A percentile compares a stretch with the other conserved stretches of the same genome.
phyloP scores from a whole-genome alignment of 2,329 filamentous ascomycete genomes.

The Cordyceps pruinosa region DNA sequence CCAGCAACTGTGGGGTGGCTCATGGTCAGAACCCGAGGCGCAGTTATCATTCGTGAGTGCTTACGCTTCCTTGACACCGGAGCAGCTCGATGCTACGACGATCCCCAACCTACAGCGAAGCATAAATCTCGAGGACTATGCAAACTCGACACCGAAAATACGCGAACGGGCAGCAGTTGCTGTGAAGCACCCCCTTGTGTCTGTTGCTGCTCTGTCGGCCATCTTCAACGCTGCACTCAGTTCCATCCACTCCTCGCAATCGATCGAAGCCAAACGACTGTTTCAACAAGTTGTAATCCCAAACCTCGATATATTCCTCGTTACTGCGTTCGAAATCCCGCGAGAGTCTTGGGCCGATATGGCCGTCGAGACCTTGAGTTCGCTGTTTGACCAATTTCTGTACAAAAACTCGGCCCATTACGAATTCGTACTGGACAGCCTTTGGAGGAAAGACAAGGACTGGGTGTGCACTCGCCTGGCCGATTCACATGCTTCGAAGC shows the following conservation, averaged over 20 bases:
- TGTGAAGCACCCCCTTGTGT: constrained; percentile 80
- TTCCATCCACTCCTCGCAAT: constrained; percentile 54
- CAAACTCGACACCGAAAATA: constrained; percentile 41
- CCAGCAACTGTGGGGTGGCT: constrained; percentile 82
- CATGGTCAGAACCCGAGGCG: constrained; percentile 79
- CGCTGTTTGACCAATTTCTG: constrained; percentile 77
- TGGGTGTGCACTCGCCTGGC: constrained; percentile 81
- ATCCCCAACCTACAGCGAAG: constrained; percentile 76
- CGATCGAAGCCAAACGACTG: constrained; percentile 55
- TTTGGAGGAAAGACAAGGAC: constrained; percentile 84
- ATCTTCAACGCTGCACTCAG: constrained; percentile 60
- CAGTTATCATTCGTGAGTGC: constrained; percentile 91
- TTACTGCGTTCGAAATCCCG: constrained; percentile 69
- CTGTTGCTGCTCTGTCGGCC: constrained; percentile 70
- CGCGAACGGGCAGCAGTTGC: constrained; percentile 52
- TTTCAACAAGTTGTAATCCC: constrained; percentile 63
- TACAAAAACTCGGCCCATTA: constrained; percentile 70
- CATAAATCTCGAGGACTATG: constrained; percentile 58
- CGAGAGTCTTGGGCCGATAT: constrained; percentile 66
- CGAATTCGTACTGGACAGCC: constrained; percentile 81
- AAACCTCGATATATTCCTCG: constrained; percentile 71
- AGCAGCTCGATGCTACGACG: constrained; percentile 74
- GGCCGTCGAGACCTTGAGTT: constrained; percentile 67
- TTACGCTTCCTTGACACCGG: constrained; percentile 67
- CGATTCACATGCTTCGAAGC: constrained; percentile 72